Evolutionary conservation across 139 green algal species (phyloP).

Genomic region (Volvox africanus): DNA sequence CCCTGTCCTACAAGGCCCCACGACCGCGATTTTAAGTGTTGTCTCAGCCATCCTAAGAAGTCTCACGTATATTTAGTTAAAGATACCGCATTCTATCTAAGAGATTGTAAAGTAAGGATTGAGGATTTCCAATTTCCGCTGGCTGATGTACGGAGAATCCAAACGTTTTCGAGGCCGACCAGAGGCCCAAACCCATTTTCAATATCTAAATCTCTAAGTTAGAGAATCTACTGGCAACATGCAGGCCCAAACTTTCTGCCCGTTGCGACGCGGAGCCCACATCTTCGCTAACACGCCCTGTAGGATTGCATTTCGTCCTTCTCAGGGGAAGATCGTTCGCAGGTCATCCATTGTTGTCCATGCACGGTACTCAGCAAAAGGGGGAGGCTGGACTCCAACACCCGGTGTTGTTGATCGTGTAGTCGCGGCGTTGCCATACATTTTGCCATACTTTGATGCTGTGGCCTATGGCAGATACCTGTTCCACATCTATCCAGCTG

Average conservation of each 20-base stretch:
- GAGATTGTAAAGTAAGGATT: too few species aligned
- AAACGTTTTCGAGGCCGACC: too few species aligned
- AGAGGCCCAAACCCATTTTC: too few species aligned
- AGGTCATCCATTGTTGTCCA: background rate
- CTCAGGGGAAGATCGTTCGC: background rate
- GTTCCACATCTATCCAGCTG: conserved; percentile 63
- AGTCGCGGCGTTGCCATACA: conserved; percentile 62
- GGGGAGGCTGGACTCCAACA: background rate
- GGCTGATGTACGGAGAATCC: too few species aligned
- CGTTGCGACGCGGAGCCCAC: background rate
- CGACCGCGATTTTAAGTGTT: conserved; percentile 64
- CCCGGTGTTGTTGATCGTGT: conserved; percentile 54
- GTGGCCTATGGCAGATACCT: conserved; percentile 69
- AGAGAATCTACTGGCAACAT: background rate
- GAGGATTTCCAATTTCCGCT: too few species aligned
- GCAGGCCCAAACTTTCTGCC: background rate
- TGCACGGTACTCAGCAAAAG: conserved; percentile 40
- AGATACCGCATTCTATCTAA: too few species aligned
- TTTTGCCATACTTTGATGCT: conserved; percentile 69
- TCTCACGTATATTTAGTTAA: too few species aligned
- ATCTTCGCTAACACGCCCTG: background rate
- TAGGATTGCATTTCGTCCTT: background rate
- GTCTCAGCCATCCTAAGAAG: conserved; percentile 47
- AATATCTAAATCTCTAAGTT: too few species aligned
- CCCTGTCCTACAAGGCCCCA: conserved; percentile 61